Evolutionary conservation across 2,329 filamentous ascomycete genomes (phyloP), one percentile per base, ranked within the genome.

Genomic region (Penicillium janthinellum): DNA sequence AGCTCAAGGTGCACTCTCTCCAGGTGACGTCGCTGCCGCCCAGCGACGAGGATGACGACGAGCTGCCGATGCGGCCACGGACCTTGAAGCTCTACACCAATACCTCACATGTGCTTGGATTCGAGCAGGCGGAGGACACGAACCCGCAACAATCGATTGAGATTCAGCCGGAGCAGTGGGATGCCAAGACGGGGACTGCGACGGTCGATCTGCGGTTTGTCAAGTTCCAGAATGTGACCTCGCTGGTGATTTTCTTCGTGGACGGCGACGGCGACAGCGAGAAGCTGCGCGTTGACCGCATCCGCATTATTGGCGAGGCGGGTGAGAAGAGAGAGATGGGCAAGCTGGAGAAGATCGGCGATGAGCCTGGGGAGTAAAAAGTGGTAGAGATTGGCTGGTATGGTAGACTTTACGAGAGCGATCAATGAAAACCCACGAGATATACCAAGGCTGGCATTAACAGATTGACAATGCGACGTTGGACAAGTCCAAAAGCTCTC

Each of bases 201-300:
- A 90, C 83, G 69, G 79, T 94, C 56, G 79, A 84, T 47, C 79
- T 98, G 69, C 90, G 93, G 14, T 97, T 94, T 72, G 95, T 99
- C 78, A 97, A 97, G 80, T 99, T 98, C 82, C 95, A 98, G 79
- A 96, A 92, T 73, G 90, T 97, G 56, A 90, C 87, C 60, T 95
- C 88, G 62, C 73, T 99, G 69, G 89, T 96, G 17, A 69, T 99
- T 11, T 99, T 97, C 75, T 88, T 99, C 37, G 90, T 90, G 56
- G 89, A 96, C 73, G 93, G 92, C 2, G 90, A 94, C 56, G 88
- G 88, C 17, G 89, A 91, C 54, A 86, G 88, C 45, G 93, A 98
- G 74, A 93, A 91, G 81, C 89, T 95, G 59, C 88, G 95, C 58
- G 77, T 99, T 41, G 81, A 83, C 61, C 70, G 81, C 12, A 64